phyloP scores from a whole-genome alignment of 768 basidiomycete genomes.

The Cystobasidium onofrii region DNA sequence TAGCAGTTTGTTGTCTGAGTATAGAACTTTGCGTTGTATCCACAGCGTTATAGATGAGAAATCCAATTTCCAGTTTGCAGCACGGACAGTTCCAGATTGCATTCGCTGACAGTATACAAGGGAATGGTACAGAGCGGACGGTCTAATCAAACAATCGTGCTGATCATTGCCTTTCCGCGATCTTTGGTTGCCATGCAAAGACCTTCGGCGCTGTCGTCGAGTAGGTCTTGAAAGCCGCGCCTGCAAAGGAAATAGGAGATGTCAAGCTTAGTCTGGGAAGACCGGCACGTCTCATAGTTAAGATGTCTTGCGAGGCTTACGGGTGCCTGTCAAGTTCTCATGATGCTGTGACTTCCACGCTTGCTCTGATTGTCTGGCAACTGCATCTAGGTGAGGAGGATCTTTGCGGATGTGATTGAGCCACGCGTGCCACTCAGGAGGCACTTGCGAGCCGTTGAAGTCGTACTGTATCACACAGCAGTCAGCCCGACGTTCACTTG shows the following conservation, averaged over 20 bases:
- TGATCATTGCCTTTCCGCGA: slow-evolving; percentile 10
- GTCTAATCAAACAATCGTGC: background rate
- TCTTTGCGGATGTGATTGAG: slow-evolving; percentile 77
- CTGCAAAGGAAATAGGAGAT: no score
- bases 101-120: background rate
- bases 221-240: slow-evolving; percentile 27
- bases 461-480: slow-evolving; percentile 45
- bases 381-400: slow-evolving; percentile 64
- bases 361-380: slow-evolving; percentile 49
- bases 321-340: slow-evolving; percentile 24
- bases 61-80: no score
- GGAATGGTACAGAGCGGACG: background rate
- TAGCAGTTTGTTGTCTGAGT: background rate
- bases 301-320: no score
- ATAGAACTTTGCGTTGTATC: background rate
- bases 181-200: slow-evolving; percentile 26
- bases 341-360: slow-evolving; percentile 17
- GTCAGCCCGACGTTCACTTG: no score
- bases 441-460: slow-evolving; percentile 83
- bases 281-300: no score
- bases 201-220: slow-evolving; percentile 27
- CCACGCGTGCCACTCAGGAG: slow-evolving; percentile 97
- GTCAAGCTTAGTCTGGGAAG: no score
- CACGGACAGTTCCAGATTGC: background rate
- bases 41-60: background rate